A percentile compares a stretch with the other conserved stretches of the same genome.
These are phyloP conservation scores for Lagenidium giganteum DNA, from an alignment of 352 stramenopile genomes.

Conservation along the genomic window DNA sequence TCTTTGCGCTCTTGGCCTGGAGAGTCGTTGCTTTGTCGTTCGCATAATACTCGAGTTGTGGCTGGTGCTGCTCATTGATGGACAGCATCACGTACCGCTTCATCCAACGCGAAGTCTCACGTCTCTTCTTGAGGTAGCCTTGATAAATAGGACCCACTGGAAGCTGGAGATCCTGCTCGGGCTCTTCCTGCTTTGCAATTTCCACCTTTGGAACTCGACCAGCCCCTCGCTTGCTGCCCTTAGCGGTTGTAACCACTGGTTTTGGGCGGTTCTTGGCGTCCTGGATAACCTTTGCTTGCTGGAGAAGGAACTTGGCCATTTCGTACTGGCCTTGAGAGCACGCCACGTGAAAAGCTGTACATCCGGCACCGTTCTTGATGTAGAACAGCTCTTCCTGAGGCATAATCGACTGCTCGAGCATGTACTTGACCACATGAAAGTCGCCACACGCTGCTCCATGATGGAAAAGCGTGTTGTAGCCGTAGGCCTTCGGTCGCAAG, in stretches of 20 bases:
- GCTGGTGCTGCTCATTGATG: constrained; percentile 23
- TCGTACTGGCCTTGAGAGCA: constrained; percentile 60
- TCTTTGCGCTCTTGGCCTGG: constrained; percentile 30
- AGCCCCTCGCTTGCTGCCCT: background rate
- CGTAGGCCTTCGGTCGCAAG: constrained; percentile 40
- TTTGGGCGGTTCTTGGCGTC: constrained; percentile 1
- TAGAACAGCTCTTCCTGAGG: constrained; percentile 25
- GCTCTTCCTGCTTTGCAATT: constrained; percentile 8
- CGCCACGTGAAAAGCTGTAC: constrained; percentile 68
- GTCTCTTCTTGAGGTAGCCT: constrained; percentile 66
- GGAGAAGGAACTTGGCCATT: constrained; percentile 61
- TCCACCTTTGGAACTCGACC: too few species aligned
- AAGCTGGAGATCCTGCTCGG: constrained; percentile 9
- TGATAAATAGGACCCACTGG: constrained; percentile 6
- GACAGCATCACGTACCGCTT: constrained; percentile 67
- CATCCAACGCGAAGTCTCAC: constrained; percentile 80
- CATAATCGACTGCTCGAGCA: constrained; percentile 33
- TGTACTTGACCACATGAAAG: constrained; percentile 76
- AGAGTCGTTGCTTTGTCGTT: constrained; percentile 48
- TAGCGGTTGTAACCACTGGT: background rate
- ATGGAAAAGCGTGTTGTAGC: constrained; percentile 73
- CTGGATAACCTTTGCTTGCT: constrained; percentile 15
- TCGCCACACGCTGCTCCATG: constrained; percentile 56
- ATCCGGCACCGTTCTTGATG: constrained; percentile 43
- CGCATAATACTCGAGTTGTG: constrained; percentile 63